Percentiles rank a stretch among this genome's conserved stretches.
Evolutionary conservation across 169 alveolate genomes (phyloP).

Genomic region (Cryptosporidium ryanae): DNA sequence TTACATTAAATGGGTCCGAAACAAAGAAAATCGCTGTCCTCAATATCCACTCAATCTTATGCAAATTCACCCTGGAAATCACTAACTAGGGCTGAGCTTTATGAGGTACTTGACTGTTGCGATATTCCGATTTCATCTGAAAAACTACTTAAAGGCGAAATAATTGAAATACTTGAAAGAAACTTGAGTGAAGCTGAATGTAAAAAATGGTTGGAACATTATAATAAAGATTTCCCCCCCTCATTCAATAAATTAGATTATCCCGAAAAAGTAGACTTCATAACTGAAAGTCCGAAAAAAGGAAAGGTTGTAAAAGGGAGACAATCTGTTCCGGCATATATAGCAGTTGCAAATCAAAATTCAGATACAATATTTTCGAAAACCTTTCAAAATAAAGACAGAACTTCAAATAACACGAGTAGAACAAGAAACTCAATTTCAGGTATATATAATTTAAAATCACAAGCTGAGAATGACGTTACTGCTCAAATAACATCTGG

Average conservation of each 20-base stretch:
- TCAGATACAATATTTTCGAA: constrained; percentile 4
- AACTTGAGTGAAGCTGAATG: constrained; percentile 28
- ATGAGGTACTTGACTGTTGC: constrained; percentile 32
- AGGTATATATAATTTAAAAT: neutral
- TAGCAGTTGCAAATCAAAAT: constrained; percentile 40
- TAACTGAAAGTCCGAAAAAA: neutral
- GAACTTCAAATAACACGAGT: neutral
- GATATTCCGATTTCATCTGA: constrained; percentile 40
- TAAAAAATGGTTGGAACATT: constrained; percentile 52
- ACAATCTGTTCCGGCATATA: constrained; percentile 48
- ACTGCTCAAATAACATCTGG: too few relatives aligned
- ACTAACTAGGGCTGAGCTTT: constrained; percentile 46
- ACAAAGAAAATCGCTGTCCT: constrained; percentile 43
- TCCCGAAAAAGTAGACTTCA: neutral
- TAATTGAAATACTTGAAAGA: constrained; percentile 31
- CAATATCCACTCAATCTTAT: constrained; percentile 13
- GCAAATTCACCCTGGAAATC: constrained; percentile 56
- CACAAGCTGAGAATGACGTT: neutral
- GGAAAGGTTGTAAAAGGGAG: neutral
- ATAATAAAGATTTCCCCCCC: constrained; percentile 51
- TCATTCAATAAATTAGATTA: constrained; percentile 6
- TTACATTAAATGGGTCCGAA: constrained; percentile 29
- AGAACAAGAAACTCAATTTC: constrained; percentile 42
- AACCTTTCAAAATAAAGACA: neutral
- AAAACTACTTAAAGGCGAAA: constrained; percentile 36